These are phyloP conservation scores for Escovopsis weberi DNA, from an alignment of 2,329 filamentous ascomycete species.

Conservation along the genomic window DNA sequence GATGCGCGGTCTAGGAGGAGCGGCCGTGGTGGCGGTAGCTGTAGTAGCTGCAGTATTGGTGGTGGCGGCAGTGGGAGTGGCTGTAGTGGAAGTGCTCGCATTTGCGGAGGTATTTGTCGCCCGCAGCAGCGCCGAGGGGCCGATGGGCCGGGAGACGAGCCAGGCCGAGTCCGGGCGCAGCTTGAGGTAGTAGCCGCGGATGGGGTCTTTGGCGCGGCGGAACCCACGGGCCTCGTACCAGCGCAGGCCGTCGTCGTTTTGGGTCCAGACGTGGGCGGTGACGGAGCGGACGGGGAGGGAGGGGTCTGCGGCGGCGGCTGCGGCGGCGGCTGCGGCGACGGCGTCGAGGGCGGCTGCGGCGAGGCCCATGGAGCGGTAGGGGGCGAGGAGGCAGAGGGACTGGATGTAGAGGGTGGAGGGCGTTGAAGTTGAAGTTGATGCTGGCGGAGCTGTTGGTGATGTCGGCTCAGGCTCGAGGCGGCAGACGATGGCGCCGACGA, in stretches of 20 bases:
- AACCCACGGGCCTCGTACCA: constrained; percentile 51
- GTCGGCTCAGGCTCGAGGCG: constrained; percentile 32
- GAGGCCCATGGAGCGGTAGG: constrained; percentile 46
- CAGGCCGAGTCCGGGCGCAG: constrained; percentile 47
- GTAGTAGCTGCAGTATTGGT: constrained; percentile 6
- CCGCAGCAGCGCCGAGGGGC: constrained; percentile 9
- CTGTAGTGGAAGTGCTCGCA: constrained; percentile 12
- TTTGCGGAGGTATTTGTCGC: constrained; percentile 6
- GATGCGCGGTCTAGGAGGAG: constrained; percentile 13
- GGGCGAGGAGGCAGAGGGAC: constrained; percentile 46
- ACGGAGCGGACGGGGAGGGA: constrained; percentile 27
- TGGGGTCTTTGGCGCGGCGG: constrained; percentile 27
- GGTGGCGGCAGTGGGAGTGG: constrained; percentile 13
- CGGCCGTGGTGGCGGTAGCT: constrained; percentile 8
- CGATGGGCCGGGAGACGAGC: constrained; percentile 36
- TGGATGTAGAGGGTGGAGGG: constrained; percentile 43
- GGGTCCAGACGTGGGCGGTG: constrained; percentile 55
- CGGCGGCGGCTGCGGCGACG: constrained; percentile 26
- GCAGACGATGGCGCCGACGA: constrained; percentile 48
- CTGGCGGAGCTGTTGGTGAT: no score
- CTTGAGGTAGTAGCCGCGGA: constrained; percentile 47
- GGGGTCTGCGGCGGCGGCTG: constrained; percentile 19
- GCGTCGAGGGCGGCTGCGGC: constrained; percentile 42
- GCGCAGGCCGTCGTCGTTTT: constrained; percentile 45
- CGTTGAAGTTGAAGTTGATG: neutral